Conservation (phyloP, 805 yeast species). For the Cyberlindnera mycetangii region DNA sequence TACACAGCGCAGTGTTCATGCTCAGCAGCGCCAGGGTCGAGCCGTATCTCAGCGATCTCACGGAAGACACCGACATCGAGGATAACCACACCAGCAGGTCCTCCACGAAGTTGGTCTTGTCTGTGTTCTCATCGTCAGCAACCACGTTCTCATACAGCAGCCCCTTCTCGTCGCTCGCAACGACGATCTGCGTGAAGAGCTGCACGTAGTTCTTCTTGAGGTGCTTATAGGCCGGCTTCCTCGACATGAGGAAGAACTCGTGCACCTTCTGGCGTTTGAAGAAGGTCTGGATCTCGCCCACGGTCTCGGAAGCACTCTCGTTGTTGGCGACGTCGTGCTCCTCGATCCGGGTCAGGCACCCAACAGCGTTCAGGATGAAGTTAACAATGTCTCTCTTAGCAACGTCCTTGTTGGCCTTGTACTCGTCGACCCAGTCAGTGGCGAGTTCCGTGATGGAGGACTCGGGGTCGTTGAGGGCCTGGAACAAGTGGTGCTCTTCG, state of each 20-base stretch:
- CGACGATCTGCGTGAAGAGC: conserved; percentile 53
- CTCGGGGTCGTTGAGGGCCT: conserved; percentile 47
- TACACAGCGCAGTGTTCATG: conserved; percentile 61
- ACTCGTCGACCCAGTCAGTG: conserved; percentile 56
- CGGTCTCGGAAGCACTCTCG: conserved; percentile 70
- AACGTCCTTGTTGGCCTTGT: conserved; percentile 38
- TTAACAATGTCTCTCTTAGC: conserved; percentile 67
- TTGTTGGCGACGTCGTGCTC: conserved; percentile 72
- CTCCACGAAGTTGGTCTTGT: conserved; percentile 43
- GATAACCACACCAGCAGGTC: conserved; percentile 73
- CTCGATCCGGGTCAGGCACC: conserved; percentile 63
- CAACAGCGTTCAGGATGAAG: conserved; percentile 65
- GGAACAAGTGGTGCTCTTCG: conserved; percentile 46
- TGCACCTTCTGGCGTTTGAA: conserved; percentile 60
- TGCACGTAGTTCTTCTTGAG: conserved; percentile 53
- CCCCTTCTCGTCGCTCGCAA: conserved; percentile 59
- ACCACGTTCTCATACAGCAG: conserved; percentile 42
- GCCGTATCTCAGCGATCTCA: conserved; percentile 68
- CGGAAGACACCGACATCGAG: conserved; percentile 63
- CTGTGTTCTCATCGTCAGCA: conserved; percentile 27
- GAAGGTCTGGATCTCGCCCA: conserved; percentile 64
- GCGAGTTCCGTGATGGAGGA: conserved; percentile 52
- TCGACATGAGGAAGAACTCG: conserved; percentile 65
- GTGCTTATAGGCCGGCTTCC: conserved; percentile 41
- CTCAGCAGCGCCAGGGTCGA: conserved; percentile 58